Evolutionary conservation across 2,329 filamentous ascomycete species (phyloP).

Genomic region (Neofusicoccum parvum): DNA sequence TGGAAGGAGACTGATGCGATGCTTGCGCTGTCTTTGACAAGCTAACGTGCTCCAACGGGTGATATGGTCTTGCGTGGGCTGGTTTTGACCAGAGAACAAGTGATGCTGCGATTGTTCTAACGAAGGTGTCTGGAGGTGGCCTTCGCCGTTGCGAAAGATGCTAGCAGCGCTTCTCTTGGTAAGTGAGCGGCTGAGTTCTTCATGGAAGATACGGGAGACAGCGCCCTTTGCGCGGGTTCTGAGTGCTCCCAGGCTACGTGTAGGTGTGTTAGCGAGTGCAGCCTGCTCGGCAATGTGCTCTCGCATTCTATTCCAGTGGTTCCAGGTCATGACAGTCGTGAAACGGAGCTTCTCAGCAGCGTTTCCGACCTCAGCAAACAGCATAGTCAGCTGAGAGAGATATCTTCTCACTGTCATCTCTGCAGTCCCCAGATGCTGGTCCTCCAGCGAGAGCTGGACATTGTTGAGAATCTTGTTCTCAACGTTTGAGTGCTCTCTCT

Average conservation of each 20-base stretch:
- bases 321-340: not conserved
- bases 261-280: not conserved
- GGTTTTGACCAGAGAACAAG: too few species aligned
- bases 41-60: too few species aligned
- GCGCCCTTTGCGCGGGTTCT: not conserved
- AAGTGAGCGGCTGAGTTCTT: not conserved
- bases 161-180: not conserved
- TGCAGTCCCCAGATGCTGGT: not conserved
- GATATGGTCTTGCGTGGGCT: too few species aligned
- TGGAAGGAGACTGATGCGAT: too few species aligned
- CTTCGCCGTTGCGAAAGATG: not conserved
- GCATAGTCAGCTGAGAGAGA: not conserved
- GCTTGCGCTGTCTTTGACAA: too few species aligned
- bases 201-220: not conserved
- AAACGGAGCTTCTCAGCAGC: not conserved
- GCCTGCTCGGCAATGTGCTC: not conserved
- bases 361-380: not conserved
- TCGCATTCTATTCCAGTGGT: not conserved
- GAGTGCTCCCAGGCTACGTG: not conserved
- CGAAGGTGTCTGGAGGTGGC: not conserved
- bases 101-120: too few species aligned
- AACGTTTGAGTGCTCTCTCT: too few species aligned
- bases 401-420: not conserved
- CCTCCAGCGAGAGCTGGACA: not conserved
- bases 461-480: too few species aligned